Evolutionary conservation across 2,329 filamentous ascomycete genomes (phyloP).

Genomic region (Diaporthe citri): DNA sequence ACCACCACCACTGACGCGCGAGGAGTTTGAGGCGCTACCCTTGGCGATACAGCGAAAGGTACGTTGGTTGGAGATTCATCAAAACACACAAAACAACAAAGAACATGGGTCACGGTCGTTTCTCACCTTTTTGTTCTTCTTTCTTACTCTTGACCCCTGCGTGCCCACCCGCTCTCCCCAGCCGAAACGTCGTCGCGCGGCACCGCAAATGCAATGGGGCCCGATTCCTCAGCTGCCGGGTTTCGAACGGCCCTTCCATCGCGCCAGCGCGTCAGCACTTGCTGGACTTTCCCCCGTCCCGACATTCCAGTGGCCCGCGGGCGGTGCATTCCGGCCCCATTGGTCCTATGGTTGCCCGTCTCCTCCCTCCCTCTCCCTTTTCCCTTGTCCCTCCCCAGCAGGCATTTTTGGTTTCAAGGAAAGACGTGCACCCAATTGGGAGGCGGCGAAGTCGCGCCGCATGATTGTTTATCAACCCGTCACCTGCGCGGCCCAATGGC

Average conservation of each 20-base stretch:
- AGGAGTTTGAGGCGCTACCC: constrained; percentile 64
- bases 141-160: not conserved
- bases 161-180: not conserved
- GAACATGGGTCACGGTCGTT: constrained; percentile 8
- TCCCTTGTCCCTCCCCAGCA: not conserved
- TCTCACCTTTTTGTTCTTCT: not conserved
- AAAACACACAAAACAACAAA: not conserved
- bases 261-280: constrained; percentile 26
- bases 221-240: constrained; percentile 20
- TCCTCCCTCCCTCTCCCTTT: not conserved
- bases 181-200: not conserved
- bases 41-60: constrained; percentile 65
- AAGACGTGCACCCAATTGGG: constrained; percentile 27
- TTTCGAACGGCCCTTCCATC: constrained; percentile 2
- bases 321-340: constrained; percentile 9
- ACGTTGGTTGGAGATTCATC: constrained; percentile 45
- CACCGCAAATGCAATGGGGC: not conserved
- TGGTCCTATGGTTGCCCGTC: not conserved
- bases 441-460: constrained; percentile 18
- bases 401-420: constrained; percentile 1
- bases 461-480: constrained; percentile 28
- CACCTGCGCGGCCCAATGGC: constrained; percentile 28
- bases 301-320: constrained; percentile 19
- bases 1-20: constrained; percentile 51
- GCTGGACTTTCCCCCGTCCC: not conserved